A percentile compares a stretch with the other conserved stretches of the same genome.
Evolutionary conservation across 2,329 filamentous ascomycete genomes (phyloP).

Genomic region (Dothideomycetes sp.): DNA sequence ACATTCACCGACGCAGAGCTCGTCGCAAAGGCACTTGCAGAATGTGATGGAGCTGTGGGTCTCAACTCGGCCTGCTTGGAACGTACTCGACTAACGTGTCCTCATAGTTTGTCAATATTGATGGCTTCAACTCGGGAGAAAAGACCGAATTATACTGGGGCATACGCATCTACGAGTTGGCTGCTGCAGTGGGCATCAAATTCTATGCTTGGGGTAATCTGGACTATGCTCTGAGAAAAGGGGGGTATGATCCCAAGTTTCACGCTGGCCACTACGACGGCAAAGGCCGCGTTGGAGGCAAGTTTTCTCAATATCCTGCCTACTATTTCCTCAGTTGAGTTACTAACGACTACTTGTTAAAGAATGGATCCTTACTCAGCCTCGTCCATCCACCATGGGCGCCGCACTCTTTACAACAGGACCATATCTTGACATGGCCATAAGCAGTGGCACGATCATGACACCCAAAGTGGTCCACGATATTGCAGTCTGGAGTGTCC

Average conservation of each 20-base stretch:
- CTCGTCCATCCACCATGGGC: slow-evolving; percentile 13
- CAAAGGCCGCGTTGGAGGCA: slow-evolving; percentile 21
- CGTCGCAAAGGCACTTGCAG: slow-evolving; percentile 34
- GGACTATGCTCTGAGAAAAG: slow-evolving; percentile 39
- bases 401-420: slow-evolving; percentile 20
- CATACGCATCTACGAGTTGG: slow-evolving; percentile 26
- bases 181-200: slow-evolving; percentile 23
- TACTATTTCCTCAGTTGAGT: too few species aligned
- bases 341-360: too few species aligned
- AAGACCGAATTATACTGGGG: slow-evolving; percentile 40
- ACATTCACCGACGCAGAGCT: slow-evolving; percentile 35
- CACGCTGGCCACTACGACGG: slow-evolving; percentile 39
- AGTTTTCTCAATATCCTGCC: not conserved
- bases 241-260: slow-evolving; percentile 34
- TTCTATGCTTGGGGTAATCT: slow-evolving; percentile 40
- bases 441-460: slow-evolving; percentile 13
- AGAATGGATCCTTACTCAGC: slow-evolving; percentile 19
- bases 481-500: slow-evolving; percentile 16
- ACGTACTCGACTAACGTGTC: not conserved
- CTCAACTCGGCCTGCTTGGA: too few species aligned
- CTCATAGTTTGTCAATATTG: slow-evolving; percentile 42
- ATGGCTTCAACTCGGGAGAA: slow-evolving; percentile 43
- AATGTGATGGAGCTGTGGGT: slow-evolving; percentile 31
- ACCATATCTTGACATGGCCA: slow-evolving; percentile 21
- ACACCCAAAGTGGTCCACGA: slow-evolving; percentile 15